Percentiles rank a stretch among this genome's conserved stretches.
Conservation (phyloP, 495 filamentous ascomycete species). For the Wilcoxina mikolae region DNA sequence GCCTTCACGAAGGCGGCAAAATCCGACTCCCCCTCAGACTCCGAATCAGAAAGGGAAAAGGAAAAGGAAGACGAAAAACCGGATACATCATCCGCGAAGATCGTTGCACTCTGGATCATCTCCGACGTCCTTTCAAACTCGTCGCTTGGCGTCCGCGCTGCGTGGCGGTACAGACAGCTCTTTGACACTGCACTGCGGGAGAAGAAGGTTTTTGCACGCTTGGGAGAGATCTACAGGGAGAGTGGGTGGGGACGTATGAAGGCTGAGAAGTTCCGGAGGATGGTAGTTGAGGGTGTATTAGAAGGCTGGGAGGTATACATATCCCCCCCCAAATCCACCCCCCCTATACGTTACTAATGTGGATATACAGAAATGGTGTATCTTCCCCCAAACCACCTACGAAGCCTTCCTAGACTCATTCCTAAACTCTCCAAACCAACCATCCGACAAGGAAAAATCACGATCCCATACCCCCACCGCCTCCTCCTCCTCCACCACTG, state of each 20-base stretch:
- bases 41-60: constrained; percentile 28
- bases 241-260: constrained; percentile 69
- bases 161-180: constrained; percentile 78
- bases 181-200: constrained; percentile 63
- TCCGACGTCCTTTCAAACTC: constrained; percentile 80
- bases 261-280: constrained; percentile 82
- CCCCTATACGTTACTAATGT: background rate
- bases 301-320: constrained; percentile 74
- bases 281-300: constrained; percentile 52
- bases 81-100: constrained; percentile 57
- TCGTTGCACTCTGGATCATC: constrained; percentile 73
- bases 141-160: constrained; percentile 68
- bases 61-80: constrained; percentile 32
- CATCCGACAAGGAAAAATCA: background rate
- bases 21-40: constrained; percentile 19
- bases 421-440: constrained; percentile 25
- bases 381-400: constrained; percentile 63
- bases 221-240: constrained; percentile 63
- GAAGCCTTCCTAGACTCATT: constrained; percentile 61
- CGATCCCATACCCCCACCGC: constrained; percentile 1
- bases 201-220: constrained; percentile 60
- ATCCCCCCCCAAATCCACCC: constrained; percentile 61
- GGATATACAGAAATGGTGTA: constrained; percentile 47
- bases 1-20: constrained; percentile 37
- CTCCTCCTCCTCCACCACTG: constrained; percentile 1